A percentile compares a stretch with the other conserved stretches of the same genome.
Conservation (phyloP, 2,329 filamentous ascomycete genomes). For the Neofusicoccum umdonicola region DNA sequence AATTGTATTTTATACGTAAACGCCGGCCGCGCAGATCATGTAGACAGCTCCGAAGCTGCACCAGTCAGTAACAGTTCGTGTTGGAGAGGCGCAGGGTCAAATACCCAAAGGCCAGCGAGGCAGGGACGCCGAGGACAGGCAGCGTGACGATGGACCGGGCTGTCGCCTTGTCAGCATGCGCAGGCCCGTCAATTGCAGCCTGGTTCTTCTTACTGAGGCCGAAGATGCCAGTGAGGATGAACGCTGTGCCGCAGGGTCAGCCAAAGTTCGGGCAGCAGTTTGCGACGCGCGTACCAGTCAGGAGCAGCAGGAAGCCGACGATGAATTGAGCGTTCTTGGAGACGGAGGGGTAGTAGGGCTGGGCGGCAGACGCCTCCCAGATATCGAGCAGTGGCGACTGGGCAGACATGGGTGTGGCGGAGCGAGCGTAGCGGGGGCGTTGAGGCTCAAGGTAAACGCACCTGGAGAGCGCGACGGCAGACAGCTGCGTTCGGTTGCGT, state of each 20-base stretch:
- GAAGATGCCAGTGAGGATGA: constrained; percentile 75
- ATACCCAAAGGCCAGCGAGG: constrained; percentile 84
- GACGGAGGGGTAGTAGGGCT: constrained; percentile 77
- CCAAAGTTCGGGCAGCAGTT: constrained; percentile 17
- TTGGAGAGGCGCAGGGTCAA: constrained; percentile 21
- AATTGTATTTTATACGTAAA: constrained; percentile 73
- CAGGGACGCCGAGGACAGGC: constrained; percentile 75
- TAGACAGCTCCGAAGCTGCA: constrained; percentile 89
- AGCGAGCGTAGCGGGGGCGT: background rate
- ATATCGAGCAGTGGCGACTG: constrained; percentile 66
- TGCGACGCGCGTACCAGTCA: constrained; percentile 53
- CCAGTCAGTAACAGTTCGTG: constrained; percentile 18
- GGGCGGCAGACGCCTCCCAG: constrained; percentile 89
- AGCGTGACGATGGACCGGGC: constrained; percentile 80
- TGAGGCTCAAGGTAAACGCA: constrained; percentile 4
- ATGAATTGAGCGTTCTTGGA: constrained; percentile 82
- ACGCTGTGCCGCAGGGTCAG: constrained; percentile 42
- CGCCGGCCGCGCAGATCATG: constrained; percentile 98
- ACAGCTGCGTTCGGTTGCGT: background rate
- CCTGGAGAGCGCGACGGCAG: background rate
- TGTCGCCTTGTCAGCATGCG: constrained; percentile 38
- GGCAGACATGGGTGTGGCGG: constrained; percentile 15
- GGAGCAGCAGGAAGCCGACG: constrained; percentile 72
- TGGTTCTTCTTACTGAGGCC: constrained; percentile 66
- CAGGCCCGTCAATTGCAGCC: background rate